These are phyloP conservation scores for Russula ochroleuca DNA, from an alignment of 768 basidiomycete species.

Conservation along the genomic window DNA sequence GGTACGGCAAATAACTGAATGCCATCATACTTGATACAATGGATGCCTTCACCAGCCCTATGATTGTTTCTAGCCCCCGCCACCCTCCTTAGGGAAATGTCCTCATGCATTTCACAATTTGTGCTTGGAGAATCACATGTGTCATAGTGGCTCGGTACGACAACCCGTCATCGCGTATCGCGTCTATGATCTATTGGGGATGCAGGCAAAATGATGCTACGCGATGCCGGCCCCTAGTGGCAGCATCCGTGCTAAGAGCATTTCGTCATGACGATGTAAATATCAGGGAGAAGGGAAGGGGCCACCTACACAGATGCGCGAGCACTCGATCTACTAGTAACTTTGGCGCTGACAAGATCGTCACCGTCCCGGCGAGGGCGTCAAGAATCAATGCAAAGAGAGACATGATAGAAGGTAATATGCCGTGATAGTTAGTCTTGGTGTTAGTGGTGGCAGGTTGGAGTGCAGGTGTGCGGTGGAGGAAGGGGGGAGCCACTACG, in stretches of 20 bases:
- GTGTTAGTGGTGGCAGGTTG: neutral
- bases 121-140: neutral
- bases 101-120: neutral
- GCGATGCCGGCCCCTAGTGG: conserved; percentile 22
- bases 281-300: too few species aligned
- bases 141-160: neutral
- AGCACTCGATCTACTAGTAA: conserved; percentile 18
- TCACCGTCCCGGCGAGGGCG: neutral
- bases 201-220: neutral
- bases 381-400: neutral
- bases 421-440: neutral
- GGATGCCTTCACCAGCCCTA: neutral
- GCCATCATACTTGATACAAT: neutral
- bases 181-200: too few species aligned
- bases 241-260: conserved; percentile 5
- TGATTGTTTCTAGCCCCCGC: too few species aligned
- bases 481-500: neutral
- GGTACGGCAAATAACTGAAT: neutral
- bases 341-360: conserved; percentile 10
- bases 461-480: too few species aligned
- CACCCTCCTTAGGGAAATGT: too few species aligned
- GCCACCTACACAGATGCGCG: conserved; percentile 3
- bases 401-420: neutral
- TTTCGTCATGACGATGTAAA: too few species aligned
- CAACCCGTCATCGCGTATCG: neutral